Evolutionary conservation across 2,329 filamentous ascomycete genomes (phyloP), one percentile per base, ranked within the genome.

Genomic region (Fragosphaeria purpurea): DNA sequence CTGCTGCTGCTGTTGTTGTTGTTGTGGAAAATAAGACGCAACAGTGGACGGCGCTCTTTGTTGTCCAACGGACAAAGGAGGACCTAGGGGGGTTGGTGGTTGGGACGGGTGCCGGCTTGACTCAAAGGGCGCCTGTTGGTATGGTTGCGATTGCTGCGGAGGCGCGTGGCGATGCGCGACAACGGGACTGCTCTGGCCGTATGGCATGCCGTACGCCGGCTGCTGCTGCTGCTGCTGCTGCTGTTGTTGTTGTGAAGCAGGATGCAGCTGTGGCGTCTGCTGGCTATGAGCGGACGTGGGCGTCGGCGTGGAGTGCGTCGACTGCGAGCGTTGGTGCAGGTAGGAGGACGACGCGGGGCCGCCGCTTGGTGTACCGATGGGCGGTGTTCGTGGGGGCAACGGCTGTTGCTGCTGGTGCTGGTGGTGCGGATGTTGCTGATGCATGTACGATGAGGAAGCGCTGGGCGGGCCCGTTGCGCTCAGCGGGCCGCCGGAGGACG

Each of bases 241-340:
- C 33, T 49, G 52, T 4, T 39, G 46, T 38, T 44, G 47, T 8
- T 49, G 50, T 12, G 37, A 30, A 7, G 45, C 9, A 3, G 35
- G 37, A 40, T 41, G 46, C 30, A 33, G 38, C 6, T 42, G 43
- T 8, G 48, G 35, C 44, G 74, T 32, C 44, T 74, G 74, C 62
- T 82, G 78, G 59, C 74, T 76, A 44, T 81, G 78, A 12, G 78
- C 74, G 40, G 79, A 81, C 6, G 77, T 80, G n/a, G 79, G 79
- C 38, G 80, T 83, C 9, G 77, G 68, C 32, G 72, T 75, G 10
- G 79, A 82, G 50, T 82, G 76, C 6, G 73, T 67, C 30, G 79
- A 83, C 50, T 75, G 75, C 41, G 79, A 79, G 58, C 77, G 66
- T 54, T 72, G 71, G 50, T 74, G 66, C 5, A 62, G 47, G 44